Percentiles rank a stretch among this genome's conserved stretches.
phyloP scores from a whole-genome alignment of 495 filamentous ascomycete species.

The Oidiodendron maius region DNA sequence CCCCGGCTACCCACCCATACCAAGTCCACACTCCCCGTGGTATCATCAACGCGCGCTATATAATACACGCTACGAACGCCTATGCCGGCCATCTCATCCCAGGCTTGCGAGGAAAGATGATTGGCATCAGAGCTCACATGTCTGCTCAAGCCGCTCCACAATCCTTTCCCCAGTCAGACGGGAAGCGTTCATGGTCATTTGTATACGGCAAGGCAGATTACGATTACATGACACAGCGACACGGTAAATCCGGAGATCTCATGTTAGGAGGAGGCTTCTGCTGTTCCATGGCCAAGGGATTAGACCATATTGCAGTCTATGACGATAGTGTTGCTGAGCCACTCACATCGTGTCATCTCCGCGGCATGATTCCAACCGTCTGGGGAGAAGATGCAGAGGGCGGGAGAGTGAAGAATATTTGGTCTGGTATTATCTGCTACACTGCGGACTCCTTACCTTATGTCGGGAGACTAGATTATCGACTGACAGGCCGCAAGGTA shows the following conservation, averaged over 20 bases:
- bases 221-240: slow-evolving; percentile 33
- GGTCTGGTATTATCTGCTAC: background rate
- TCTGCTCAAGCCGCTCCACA: slow-evolving; percentile 28
- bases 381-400: background rate
- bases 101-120: slow-evolving; percentile 38
- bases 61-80: slow-evolving; percentile 46
- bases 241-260: slow-evolving; percentile 8
- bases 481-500: background rate
- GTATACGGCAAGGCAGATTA: slow-evolving; percentile 24
- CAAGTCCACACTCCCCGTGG: slow-evolving; percentile 27
- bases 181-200: slow-evolving; percentile 23
- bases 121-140: slow-evolving; percentile 43
- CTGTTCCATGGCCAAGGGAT: background rate
- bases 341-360: background rate
- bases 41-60: slow-evolving; percentile 28
- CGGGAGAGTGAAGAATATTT: background rate
- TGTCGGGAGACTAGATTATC: background rate
- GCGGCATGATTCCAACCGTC: background rate
- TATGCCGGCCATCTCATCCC: slow-evolving; percentile 38
- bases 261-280: slow-evolving; percentile 7
- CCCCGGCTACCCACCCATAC: background rate
- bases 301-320: background rate
- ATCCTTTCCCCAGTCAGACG: slow-evolving; percentile 7
- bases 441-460: slow-evolving; percentile 4
- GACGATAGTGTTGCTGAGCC: background rate